Base-by-base conservation (phyloP, 2,329 filamentous ascomycete genomes). In the Biscogniauxia marginata region DNA sequence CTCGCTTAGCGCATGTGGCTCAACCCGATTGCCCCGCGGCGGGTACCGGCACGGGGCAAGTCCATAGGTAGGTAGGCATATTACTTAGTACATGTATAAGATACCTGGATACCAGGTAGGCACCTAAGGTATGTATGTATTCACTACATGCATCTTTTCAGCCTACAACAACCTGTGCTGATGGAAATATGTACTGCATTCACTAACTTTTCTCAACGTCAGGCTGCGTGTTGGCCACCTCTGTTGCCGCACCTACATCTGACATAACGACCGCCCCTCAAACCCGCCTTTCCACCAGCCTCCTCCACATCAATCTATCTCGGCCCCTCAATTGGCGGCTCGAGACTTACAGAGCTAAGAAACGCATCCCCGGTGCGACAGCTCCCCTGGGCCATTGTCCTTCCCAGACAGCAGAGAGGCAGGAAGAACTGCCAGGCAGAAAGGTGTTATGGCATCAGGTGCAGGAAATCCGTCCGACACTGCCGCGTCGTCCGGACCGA, bases 401-500 rank as follows among this genome's bases (percentile, higher is more conserved):
- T 9, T 16, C 13, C 9, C 9, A 11, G 13, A 39, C 30, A 39
- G 30, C 9, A 39, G 11, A 11, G 13, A 39, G n/a, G 11, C 30
- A 16, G 13, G 4, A 39, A 39, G 3, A 2, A 16, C 5, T 16
- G 13, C 30, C 4, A 39, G 13, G 13, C n/a, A 9, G n/a, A 16
- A 39, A 13, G 11, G 30, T 39, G 21, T 16, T 9, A 65, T 64
- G 61, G 52, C 58, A 7, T 53, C 53, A 8, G 44, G 50, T 23
- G 50, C 43, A 5, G 59, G 55, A 8, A 23, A n/a, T 47, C 52
- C 56, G 9, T 47, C 43, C 34, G 45, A 57, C 21, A 21, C 25
- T 43, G 49, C 63, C 50, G 46, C 57, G 22, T 43, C 58, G 8
- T 54, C 61, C 9, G 63, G 64, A 23, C 52, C 66, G 55, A 57